phyloP scores from a whole-genome alignment of 768 basidiomycete genomes.

The Phylloporus sp. region DNA sequence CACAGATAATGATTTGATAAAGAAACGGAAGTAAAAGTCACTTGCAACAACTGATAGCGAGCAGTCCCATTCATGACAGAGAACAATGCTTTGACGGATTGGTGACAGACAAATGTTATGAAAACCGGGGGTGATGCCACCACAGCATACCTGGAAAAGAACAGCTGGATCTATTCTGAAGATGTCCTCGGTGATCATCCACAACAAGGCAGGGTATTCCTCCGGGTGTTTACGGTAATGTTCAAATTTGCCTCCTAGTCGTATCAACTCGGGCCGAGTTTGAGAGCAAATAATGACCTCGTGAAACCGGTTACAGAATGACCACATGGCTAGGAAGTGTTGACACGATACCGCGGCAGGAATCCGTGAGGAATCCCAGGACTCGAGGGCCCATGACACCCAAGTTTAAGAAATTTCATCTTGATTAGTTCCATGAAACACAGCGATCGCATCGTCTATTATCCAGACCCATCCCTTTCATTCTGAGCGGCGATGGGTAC shows the following conservation, averaged over 20 bases:
- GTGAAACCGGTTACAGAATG: no score
- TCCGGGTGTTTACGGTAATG: background rate
- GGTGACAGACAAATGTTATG: background rate
- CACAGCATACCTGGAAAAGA: no score
- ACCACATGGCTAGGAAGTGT: background rate
- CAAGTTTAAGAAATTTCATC: constrained; percentile 3
- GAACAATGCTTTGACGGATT: no score
- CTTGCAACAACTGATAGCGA: no score
- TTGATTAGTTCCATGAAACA: constrained; percentile 11
- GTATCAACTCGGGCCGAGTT: no score
- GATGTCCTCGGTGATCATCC: background rate
- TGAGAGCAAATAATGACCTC: no score
- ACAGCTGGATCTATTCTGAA: no score
- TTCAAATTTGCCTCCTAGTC: background rate
- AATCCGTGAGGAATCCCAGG: background rate
- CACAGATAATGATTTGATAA: no score
- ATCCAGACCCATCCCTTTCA: constrained; percentile 20
- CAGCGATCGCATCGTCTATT: constrained; percentile 12
- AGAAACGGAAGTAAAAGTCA: no score
- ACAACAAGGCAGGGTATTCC: background rate
- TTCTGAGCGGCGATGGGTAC: constrained; percentile 13
- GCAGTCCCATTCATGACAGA: no score
- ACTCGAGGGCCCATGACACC: background rate
- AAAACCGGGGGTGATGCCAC: background rate
- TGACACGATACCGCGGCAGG: background rate